Evolutionary conservation across 208 protist genomes (phyloP).

Genomic region (Leishmania braziliensis): DNA sequence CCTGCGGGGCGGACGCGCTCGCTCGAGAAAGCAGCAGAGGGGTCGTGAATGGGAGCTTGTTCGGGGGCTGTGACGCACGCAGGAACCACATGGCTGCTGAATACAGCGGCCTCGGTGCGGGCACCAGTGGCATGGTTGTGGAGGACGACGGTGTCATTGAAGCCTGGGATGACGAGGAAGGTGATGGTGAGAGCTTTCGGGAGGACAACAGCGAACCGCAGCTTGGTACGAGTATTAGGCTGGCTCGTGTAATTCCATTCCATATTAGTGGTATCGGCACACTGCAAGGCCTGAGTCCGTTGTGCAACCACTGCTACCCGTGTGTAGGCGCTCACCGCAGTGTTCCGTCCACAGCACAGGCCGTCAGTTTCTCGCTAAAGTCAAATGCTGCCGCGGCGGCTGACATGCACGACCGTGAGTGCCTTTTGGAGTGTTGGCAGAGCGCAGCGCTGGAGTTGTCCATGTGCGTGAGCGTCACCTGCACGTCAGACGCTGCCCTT

Average conservation of each 20-base stretch:
- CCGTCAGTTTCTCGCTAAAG: conserved; percentile 17
- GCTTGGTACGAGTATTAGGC: neutral
- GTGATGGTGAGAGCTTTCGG: neutral
- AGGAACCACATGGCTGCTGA: neutral
- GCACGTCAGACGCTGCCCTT: conserved; percentile 35
- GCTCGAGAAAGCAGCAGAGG: neutral
- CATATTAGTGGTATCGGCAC: conserved; percentile 23
- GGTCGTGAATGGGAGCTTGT: neutral
- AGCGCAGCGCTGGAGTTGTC: conserved; percentile 36
- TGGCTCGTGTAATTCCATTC: conserved; percentile 21
- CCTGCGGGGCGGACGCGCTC: neutral
- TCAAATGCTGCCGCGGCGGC: conserved; percentile 12
- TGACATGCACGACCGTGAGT: conserved; percentile 13
- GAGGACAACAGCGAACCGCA: neutral
- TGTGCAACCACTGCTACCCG: conserved; percentile 37
- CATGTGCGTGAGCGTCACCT: conserved; percentile 43
- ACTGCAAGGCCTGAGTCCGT: conserved; percentile 2
- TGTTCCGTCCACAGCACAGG: conserved; percentile 9
- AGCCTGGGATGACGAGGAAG: conserved; percentile 11
- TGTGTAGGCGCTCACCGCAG: conserved; percentile 27
- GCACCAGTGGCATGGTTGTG: conserved; percentile 32
- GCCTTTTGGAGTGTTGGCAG: conserved; percentile 36
- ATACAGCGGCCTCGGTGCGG: conserved; percentile 16
- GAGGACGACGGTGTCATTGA: conserved; percentile 30
- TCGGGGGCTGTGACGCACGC: neutral